These are phyloP conservation scores for Gentiana dahurica DNA, from an alignment of 257 asterid genomes.

Conservation along the genomic window DNA sequence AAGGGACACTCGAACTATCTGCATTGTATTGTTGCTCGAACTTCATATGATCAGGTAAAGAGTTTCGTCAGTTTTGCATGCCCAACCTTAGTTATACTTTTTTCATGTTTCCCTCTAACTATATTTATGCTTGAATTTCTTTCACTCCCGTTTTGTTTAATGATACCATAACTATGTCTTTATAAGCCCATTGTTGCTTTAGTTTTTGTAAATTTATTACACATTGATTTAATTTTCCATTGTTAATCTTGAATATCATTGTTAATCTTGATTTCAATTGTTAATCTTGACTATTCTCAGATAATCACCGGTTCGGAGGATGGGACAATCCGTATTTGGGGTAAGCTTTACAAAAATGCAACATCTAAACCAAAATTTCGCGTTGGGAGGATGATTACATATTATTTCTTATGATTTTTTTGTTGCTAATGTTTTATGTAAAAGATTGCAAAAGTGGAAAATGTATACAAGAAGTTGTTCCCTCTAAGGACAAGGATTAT, in stretches of 20 bases:
- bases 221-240: neutral
- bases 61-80: slow-evolving; percentile 4
- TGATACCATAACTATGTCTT: too few relatives aligned
- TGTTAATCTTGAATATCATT: neutral
- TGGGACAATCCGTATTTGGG: slow-evolving; percentile 93
- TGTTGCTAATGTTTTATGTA: slow-evolving; percentile 5
- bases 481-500: slow-evolving; percentile 34
- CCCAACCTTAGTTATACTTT: neutral
- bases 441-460: slow-evolving; percentile 93
- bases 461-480: slow-evolving; percentile 56
- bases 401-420: neutral
- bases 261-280: neutral
- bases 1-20: slow-evolving; percentile 82
- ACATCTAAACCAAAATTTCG: slow-evolving; percentile 1
- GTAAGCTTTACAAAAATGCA: slow-evolving; percentile 24
- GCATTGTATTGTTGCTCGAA: slow-evolving; percentile 63
- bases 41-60: slow-evolving; percentile 62
- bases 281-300: slow-evolving; percentile 35
- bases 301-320: slow-evolving; percentile 98
- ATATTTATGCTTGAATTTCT: neutral
- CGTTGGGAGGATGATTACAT: neutral
- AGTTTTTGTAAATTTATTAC: neutral
- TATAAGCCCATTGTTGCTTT: neutral
- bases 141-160: neutral
- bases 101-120: neutral